Evolutionary conservation across 768 basidiomycete species (phyloP).

Genomic region (Brasilioporus rufonigricans): DNA sequence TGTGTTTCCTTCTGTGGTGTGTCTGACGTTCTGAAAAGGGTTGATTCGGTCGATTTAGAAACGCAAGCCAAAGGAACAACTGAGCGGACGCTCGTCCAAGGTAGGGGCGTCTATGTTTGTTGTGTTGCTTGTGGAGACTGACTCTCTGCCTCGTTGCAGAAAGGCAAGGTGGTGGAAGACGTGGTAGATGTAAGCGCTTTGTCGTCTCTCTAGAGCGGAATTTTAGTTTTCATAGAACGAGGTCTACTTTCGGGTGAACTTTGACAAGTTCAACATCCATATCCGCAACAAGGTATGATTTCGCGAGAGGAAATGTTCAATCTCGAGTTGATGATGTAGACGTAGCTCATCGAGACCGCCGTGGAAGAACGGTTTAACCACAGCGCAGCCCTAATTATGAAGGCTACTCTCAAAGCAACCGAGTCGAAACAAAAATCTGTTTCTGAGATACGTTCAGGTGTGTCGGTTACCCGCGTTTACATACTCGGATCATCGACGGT

Average conservation of each 20-base stretch:
- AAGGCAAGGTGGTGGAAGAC: constrained; percentile 44
- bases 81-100: constrained; percentile 49
- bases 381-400: constrained; percentile 67
- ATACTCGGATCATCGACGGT: neutral
- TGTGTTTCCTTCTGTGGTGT: constrained; percentile 34
- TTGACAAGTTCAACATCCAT: constrained; percentile 81
- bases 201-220: neutral
- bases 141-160: constrained; percentile 37
- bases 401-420: constrained; percentile 67
- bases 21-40: neutral
- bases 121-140: constrained; percentile 3
- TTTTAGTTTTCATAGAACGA: constrained; percentile 46
- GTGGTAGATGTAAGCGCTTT: constrained; percentile 61
- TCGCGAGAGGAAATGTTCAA: neutral
- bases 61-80: constrained; percentile 51
- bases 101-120: constrained; percentile 30
- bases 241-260: constrained; percentile 84
- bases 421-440: constrained; percentile 61
- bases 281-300: constrained; percentile 77
- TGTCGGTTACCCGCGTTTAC: neutral
- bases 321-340: constrained; percentile 12
- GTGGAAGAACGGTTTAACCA: constrained; percentile 79
- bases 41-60: constrained; percentile 48
- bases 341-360: constrained; percentile 74
- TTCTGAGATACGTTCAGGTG: constrained; percentile 65